Base-by-base conservation (phyloP, 305 asterid species). In the Stenogyne calaminthoides region DNA sequence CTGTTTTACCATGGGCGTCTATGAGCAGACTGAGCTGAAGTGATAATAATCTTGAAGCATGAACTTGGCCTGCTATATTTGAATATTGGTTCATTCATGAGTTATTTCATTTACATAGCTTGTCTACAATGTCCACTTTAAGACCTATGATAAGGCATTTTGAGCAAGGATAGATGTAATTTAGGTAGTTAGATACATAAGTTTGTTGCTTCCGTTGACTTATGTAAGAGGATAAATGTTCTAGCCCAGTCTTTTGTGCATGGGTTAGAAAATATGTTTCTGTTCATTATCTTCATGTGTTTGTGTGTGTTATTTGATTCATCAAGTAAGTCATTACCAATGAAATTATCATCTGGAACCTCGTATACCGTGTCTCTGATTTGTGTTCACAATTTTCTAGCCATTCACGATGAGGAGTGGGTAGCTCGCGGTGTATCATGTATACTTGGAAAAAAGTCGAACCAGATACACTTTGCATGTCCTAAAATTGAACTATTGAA, bases 61-160 rank as follows among this genome's bases (percentile, higher is more conserved):
- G 70, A 34, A 54, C 16, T 46, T 56, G 67, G 47, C 76, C 34
- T 56, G 70, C 42, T 62, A 18, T 37, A 11, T 59, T 49, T 72
- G 59, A 16, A 71, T 27, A 37, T 66, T 59, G 56, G 51, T 29
- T 37, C 8, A 12, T 49, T 60, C 7, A 51, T 47, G 34, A 6
- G 29, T 67, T 32, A 20, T 14, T 27, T 72, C 16, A 62, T 64
- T 20, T 64, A 9, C 11, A 7, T 32, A 20, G 54, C 69, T 47
- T 64, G 14, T 15, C 10, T n/a, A 16, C 52, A 22, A 66, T 16
- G 34, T 44, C 18, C 25, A 49, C n/a, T 36, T 9, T n/a, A n/a
- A n/a, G n/a, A 55, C 12, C 27, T 40, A 58, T 1, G 14, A 19
- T 42, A 12, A 64, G 62, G 40, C n/a, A n/a, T n/a, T n/a, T n/a